phyloP scores from a whole-genome alignment of 2,329 filamentous ascomycete genomes.

The Ophiostoma quercus region DNA sequence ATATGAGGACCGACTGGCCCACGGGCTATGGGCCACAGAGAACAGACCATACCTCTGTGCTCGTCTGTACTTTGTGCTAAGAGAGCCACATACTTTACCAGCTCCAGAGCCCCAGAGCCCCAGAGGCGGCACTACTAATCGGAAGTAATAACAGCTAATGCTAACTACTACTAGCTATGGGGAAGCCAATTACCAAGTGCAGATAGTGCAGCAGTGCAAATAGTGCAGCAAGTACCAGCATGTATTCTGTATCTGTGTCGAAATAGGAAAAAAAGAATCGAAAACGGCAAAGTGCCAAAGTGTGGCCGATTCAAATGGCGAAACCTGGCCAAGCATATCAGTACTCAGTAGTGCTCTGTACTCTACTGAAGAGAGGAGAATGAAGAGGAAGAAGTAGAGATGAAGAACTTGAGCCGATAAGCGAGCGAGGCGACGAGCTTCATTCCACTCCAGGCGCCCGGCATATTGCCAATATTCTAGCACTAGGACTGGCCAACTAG shows the following conservation, averaged over 20 bases:
- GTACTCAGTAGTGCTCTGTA: background rate
- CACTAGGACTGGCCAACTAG: background rate
- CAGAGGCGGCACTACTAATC: background rate
- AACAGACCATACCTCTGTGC: too few relatives aligned
- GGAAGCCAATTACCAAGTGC: background rate
- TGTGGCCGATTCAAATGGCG: background rate
- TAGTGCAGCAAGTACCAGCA: background rate
- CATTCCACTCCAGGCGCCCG: background rate
- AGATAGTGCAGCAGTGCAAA: background rate
- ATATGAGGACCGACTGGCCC: background rate
- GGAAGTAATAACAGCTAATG: background rate
- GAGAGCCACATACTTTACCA: too few relatives aligned
- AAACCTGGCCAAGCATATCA: background rate
- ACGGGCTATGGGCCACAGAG: background rate
- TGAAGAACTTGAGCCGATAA: background rate
- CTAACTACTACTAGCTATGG: background rate
- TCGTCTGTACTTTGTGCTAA: too few relatives aligned
- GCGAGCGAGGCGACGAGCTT: constrained; percentile 6
- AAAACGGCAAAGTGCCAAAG: constrained; percentile 3
- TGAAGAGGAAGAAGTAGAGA: background rate
- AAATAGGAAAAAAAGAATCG: constrained; percentile 1
- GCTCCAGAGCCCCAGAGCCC: background rate
- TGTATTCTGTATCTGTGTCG: background rate
- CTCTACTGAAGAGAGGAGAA: background rate
- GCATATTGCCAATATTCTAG: background rate